Base-by-base conservation (phyloP, 2,329 filamentous ascomycete species). In the Cyanodermella asteris region DNA sequence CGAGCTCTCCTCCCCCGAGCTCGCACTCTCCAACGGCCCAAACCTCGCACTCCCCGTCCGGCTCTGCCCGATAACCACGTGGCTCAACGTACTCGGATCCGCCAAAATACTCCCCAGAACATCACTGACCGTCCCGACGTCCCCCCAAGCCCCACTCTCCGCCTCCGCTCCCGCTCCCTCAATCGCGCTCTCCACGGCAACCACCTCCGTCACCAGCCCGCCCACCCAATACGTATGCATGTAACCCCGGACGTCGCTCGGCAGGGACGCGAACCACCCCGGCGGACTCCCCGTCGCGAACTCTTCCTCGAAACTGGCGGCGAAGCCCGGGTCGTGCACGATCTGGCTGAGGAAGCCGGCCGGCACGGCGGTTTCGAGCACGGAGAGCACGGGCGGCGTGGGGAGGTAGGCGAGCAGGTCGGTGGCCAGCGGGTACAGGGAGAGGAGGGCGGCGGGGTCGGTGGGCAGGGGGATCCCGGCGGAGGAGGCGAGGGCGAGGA, bases 251-350 rank as follows among this genome's bases (percentile, higher is more conserved):
- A 35, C 33, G 13, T 27, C 27, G 12, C 31, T 32, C 5, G 33
- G 33, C 11, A 35, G 26, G 8, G 20, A 20, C 9, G 23, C 26
- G 22, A 35, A 35, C 33, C 33, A 35, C 9, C 25, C 28, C n/a
- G 32, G 33, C 7, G 25, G 25, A 12, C 20, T 29, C 6, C 71
- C 31, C 67, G 71, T 23, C 63, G 72, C 47, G 84, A 94, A 56
- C 65, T 77, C 42, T 65, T 94, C 39, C 68, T 94, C 51, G 84
- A 91, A 56, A 78, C 87, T 28, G 14, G 20, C 16, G 13, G 33
- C 33, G 24, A 26, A 34, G 7, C 29, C 22, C 4, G 32, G 32
- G 22, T 35, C 18, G 28, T 34, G 26, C 9, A 33, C 33, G 23
- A 34, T 28, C 6, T 25, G 22, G 7, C 28, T 30, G 23, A 35